A percentile compares a stretch with the other conserved stretches of the same genome.
Conservation (phyloP, 2,329 filamentous ascomycete species). For the Arthrobotrys conoides region DNA sequence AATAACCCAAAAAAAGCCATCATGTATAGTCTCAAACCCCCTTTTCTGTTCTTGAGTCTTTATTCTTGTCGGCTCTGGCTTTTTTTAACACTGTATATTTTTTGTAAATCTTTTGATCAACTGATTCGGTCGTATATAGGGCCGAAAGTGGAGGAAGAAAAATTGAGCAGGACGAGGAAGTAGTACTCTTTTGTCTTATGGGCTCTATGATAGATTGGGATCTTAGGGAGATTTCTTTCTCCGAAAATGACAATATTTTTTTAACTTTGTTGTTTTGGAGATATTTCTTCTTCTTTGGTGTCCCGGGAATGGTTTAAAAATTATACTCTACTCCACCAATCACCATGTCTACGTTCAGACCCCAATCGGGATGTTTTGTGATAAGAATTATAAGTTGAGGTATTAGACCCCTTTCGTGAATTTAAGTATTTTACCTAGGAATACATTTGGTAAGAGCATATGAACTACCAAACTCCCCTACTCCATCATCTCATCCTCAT, state of each 20-base stretch:
- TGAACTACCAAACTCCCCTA: neutral
- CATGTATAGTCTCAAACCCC: conserved; percentile 32
- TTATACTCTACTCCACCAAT: conserved; percentile 54
- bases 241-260: conserved; percentile 8
- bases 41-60: conserved; percentile 15
- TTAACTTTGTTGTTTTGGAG: conserved; percentile 11
- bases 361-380: neutral
- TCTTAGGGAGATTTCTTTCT: neutral
- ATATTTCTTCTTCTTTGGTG: neutral
- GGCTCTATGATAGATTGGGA: neutral
- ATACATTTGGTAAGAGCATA: neutral
- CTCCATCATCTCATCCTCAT: conserved; percentile 56
- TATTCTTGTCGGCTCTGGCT: conserved; percentile 1
- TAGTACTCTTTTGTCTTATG: neutral
- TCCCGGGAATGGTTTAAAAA: conserved; percentile 20
- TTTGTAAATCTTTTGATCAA: conserved; percentile 21
- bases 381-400: neutral
- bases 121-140: neutral
- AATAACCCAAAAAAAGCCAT: conserved; percentile 21
- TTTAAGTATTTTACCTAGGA: no score
- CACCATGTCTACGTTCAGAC: conserved; percentile 1
- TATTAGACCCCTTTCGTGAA: neutral
- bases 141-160: neutral
- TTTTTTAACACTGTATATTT: conserved; percentile 10
- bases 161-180: neutral